Evolutionary conservation across 1,139 yeast species (phyloP).

Genomic region (Yamadazyma sp.): DNA sequence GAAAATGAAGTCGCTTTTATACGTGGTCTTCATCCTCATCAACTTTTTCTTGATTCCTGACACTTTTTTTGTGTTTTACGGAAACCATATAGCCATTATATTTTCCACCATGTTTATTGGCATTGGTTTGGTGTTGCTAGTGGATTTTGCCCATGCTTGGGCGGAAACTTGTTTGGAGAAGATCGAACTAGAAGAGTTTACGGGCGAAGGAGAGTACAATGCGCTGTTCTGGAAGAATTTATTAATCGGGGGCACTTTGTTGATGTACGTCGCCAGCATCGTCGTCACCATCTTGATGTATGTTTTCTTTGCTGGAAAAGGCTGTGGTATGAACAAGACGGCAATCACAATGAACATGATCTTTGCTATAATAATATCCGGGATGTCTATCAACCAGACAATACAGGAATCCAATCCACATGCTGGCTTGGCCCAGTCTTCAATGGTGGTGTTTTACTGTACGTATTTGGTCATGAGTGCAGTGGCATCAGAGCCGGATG

Average conservation of each 20-base stretch:
- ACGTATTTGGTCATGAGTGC: slow-evolving; percentile 92
- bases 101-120: slow-evolving; percentile 84
- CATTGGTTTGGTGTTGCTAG: slow-evolving; percentile 84
- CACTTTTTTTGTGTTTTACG: slow-evolving; percentile 82
- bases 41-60: slow-evolving; percentile 82
- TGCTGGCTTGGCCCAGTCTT: slow-evolving; percentile 95
- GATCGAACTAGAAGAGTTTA: slow-evolving; percentile 83
- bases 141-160: slow-evolving; percentile 98
- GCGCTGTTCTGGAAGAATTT: slow-evolving; percentile 75
- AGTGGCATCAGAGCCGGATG: slow-evolving; percentile 96
- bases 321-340: slow-evolving; percentile 88
- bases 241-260: slow-evolving; percentile 80
- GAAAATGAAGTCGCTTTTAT: slow-evolving; percentile 69
- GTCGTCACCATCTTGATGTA: slow-evolving; percentile 78
- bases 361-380: slow-evolving; percentile 62
- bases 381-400: slow-evolving; percentile 72
- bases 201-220: slow-evolving; percentile 47
- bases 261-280: slow-evolving; percentile 77
- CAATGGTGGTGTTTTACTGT: slow-evolving; percentile 94
- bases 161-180: slow-evolving; percentile 94
- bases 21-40: slow-evolving; percentile 56
- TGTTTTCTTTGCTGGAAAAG: slow-evolving; percentile 76
- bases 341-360: slow-evolving; percentile 79
- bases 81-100: slow-evolving; percentile 82
- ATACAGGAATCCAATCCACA: slow-evolving; percentile 92